Percentiles rank a stretch among this genome's conserved stretches.
phyloP scores from a whole-genome alignment of 257 asterid genomes.

The Capsicum rhomboideum region DNA sequence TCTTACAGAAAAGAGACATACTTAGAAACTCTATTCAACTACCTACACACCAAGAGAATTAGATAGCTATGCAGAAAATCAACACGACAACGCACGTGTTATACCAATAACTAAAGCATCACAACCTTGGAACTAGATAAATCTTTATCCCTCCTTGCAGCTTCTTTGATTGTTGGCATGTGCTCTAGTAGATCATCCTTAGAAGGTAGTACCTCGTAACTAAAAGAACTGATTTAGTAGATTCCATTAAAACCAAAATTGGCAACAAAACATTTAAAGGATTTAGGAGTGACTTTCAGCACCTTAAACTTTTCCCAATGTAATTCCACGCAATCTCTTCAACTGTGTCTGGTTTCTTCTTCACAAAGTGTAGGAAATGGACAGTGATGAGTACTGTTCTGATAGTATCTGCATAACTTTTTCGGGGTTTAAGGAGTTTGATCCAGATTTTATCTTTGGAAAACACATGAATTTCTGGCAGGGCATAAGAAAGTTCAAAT shows the following conservation, averaged over 20 bases:
- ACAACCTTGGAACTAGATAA: constrained; percentile 48
- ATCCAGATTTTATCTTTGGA: constrained; percentile 39
- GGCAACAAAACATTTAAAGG: background rate
- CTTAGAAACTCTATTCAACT: background rate
- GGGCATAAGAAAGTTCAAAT: constrained; percentile 34
- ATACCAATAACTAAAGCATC: constrained; percentile 3
- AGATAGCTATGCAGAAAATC: background rate
- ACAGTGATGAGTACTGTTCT: constrained; percentile 37
- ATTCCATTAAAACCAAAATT: background rate
- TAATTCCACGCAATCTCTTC: constrained; percentile 41
- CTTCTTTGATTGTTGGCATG: constrained; percentile 36
- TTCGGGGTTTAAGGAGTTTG: constrained; percentile 46
- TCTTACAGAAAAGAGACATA: background rate
- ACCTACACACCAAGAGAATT: background rate
- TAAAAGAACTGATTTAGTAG: constrained; percentile 18
- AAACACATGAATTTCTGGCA: constrained; percentile 48
- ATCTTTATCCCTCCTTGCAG: constrained; percentile 44
- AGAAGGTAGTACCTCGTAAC: constrained; percentile 52
- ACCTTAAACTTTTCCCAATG: constrained; percentile 37
- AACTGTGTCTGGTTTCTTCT: constrained; percentile 26
- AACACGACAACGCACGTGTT: background rate
- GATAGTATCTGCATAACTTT: constrained; percentile 25
- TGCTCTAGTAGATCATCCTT: constrained; percentile 51
- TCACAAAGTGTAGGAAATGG: constrained; percentile 47
- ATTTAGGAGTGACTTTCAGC: background rate